phyloP scores from a whole-genome alignment of 352 stramenopile species.

The Phytophthora hybrid region DNA sequence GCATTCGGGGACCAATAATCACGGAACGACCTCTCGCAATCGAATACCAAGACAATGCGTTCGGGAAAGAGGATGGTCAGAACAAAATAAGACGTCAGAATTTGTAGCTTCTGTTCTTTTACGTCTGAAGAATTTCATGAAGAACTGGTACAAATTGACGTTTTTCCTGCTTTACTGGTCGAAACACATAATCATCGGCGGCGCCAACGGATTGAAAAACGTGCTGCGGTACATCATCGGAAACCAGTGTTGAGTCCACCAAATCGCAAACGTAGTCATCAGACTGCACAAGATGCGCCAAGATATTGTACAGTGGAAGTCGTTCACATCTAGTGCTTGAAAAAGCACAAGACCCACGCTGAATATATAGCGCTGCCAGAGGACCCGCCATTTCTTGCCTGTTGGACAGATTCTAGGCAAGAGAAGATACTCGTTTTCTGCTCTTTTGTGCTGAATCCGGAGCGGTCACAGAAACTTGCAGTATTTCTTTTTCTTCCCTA shows the following conservation, averaged over 20 bases:
- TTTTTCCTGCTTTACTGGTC: not conserved
- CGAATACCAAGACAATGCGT: not conserved
- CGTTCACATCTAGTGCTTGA: not conserved
- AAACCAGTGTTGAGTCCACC: not conserved
- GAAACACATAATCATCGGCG: slow-evolving; percentile 6
- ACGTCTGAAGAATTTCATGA: not conserved
- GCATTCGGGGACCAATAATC: not conserved
- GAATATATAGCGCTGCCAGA: slow-evolving; percentile 2
- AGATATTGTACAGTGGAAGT: not conserved
- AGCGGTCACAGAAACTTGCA: not conserved
- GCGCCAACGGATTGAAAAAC: not conserved
- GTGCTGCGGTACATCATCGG: not conserved
- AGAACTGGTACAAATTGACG: slow-evolving; percentile 8
- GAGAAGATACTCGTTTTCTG: not conserved
- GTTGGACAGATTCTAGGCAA: not conserved
- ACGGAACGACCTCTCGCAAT: not conserved
- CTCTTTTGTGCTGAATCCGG: not conserved
- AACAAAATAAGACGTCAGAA: not conserved
- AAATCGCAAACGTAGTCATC: slow-evolving; percentile 1
- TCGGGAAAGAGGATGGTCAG: not conserved
- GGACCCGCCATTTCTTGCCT: slow-evolving; percentile 8
- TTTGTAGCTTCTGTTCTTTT: not conserved
- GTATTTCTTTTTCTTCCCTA: not conserved
- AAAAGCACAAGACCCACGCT: slow-evolving; percentile 4
- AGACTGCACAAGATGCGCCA: not conserved